A percentile compares a stretch with the other conserved stretches of the same genome.
These are phyloP conservation scores for Fusarium circinatum DNA, from an alignment of 2,329 filamentous ascomycete species.

Conservation along the genomic window DNA sequence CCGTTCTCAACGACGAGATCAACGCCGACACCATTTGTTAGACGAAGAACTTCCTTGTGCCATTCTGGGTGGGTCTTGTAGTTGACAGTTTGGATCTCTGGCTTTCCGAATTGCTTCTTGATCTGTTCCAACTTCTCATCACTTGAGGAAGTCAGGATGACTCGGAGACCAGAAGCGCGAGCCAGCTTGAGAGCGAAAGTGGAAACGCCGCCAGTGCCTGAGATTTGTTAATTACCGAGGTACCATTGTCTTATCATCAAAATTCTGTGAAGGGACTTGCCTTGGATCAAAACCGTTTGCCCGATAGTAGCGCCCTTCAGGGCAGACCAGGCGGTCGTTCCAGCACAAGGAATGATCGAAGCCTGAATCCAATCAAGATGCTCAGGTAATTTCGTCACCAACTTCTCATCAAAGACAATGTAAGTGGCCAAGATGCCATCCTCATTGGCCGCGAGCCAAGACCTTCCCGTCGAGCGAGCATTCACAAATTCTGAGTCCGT, in stretches of 20 bases:
- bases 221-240: neutral
- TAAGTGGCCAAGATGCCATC: slow-evolving; percentile 56
- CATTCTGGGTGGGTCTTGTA: slow-evolving; percentile 58
- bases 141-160: slow-evolving; percentile 63
- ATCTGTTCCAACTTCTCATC: slow-evolving; percentile 59
- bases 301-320: slow-evolving; percentile 53
- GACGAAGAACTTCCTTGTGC: slow-evolving; percentile 55
- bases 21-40: slow-evolving; percentile 57
- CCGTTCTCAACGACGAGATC: slow-evolving; percentile 61
- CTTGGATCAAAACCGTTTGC: slow-evolving; percentile 57
- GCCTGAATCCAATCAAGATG: slow-evolving; percentile 52
- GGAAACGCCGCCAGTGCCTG: slow-evolving; percentile 55
- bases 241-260: neutral
- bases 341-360: slow-evolving; percentile 55
- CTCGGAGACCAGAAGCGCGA: slow-evolving; percentile 60
- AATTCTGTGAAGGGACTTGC: slow-evolving; percentile 13
- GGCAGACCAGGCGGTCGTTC: slow-evolving; percentile 57
- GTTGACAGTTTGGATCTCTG: slow-evolving; percentile 59
- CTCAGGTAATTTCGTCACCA: slow-evolving; percentile 49
- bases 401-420: slow-evolving; percentile 53
- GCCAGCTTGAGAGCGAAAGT: slow-evolving; percentile 56
- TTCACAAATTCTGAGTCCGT: slow-evolving; percentile 54
- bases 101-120: slow-evolving; percentile 53
- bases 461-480: slow-evolving; percentile 48
- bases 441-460: slow-evolving; percentile 57